These are phyloP conservation scores for Yamadazyma sp. DNA, from an alignment of 805 yeast species.

Conservation along the genomic window DNA sequence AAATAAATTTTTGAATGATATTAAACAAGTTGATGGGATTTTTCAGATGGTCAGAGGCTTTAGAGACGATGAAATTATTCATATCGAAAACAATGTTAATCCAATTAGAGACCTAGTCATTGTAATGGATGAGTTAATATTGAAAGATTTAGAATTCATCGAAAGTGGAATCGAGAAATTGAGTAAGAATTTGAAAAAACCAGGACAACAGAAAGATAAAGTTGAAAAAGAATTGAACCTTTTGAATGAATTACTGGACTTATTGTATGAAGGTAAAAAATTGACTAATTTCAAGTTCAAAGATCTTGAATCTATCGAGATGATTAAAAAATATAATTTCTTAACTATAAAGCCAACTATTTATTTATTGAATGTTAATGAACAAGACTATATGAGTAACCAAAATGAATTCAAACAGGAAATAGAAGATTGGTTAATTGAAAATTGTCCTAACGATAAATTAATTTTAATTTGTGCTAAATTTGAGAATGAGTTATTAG, in stretches of 20 bases:
- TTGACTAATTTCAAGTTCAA: conserved; percentile 61
- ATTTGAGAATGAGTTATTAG: conserved; percentile 41
- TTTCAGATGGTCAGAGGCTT: conserved; percentile 97
- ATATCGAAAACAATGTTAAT: conserved; percentile 56
- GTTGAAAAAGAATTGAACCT: conserved; percentile 27
- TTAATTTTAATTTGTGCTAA: conserved; percentile 43
- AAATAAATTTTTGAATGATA: conserved; percentile 93
- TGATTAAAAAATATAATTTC: conserved; percentile 68
- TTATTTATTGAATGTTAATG: conserved; percentile 69
- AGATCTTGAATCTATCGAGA: conserved; percentile 54
- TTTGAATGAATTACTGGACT: conserved; percentile 29
- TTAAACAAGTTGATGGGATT: conserved; percentile 96
- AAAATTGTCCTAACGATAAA: conserved; percentile 58
- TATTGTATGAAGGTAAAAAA: conserved; percentile 50
- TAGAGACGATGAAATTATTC: conserved; percentile 96
- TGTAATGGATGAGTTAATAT: conserved; percentile 61
- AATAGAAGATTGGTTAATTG: conserved; percentile 64
- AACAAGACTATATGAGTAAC: conserved; percentile 58
- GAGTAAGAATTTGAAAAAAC: conserved; percentile 25
- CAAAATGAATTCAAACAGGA: conserved; percentile 48
- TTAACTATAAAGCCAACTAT: conserved; percentile 89
- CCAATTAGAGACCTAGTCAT: conserved; percentile 63
- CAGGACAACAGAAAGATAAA: conserved; percentile 22
- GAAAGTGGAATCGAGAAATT: conserved; percentile 45
- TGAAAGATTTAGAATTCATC: conserved; percentile 59